Conservation (phyloP, 495 filamentous ascomycete species). For the Penicillium manginii region DNA sequence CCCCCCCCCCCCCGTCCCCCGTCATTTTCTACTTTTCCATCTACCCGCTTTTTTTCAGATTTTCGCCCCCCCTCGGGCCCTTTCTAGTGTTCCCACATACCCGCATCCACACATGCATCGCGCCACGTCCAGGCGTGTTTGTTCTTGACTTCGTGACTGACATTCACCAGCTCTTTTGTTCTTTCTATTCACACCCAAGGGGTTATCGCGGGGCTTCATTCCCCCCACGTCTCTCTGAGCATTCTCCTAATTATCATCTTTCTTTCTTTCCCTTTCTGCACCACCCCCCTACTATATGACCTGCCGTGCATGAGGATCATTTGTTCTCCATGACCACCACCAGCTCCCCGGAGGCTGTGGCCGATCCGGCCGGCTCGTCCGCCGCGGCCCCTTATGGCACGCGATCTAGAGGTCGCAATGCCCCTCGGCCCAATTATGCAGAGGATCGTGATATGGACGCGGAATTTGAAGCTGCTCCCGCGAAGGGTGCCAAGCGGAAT, state of each 20-base stretch:
- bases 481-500: slow-evolving; percentile 54
- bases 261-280: slow-evolving; percentile 5
- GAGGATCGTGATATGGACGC: slow-evolving; percentile 93
- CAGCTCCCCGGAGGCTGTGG: slow-evolving; percentile 50
- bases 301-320: slow-evolving; percentile 40
- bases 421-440: slow-evolving; percentile 89
- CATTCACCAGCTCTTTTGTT: slow-evolving; percentile 9
- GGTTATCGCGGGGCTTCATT: neutral
- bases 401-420: slow-evolving; percentile 87
- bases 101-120: slow-evolving; percentile 29
- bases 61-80: slow-evolving; percentile 28
- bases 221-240: neutral
- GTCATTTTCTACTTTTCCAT: slow-evolving; percentile 1
- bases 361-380: slow-evolving; percentile 45
- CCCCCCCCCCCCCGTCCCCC: neutral
- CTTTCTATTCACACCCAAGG: neutral
- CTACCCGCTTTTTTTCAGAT: slow-evolving; percentile 28
- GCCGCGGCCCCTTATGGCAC: slow-evolving; percentile 85
- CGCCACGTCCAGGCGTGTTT: slow-evolving; percentile 25
- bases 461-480: slow-evolving; percentile 63
- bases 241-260: neutral
- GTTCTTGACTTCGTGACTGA: slow-evolving; percentile 13
- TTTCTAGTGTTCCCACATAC: slow-evolving; percentile 25
- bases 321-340: slow-evolving; percentile 56
- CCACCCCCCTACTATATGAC: slow-evolving; percentile 15